Base-by-base conservation (phyloP, 352 stramenopile genomes). In the Phytophthora crassamura region DNA sequence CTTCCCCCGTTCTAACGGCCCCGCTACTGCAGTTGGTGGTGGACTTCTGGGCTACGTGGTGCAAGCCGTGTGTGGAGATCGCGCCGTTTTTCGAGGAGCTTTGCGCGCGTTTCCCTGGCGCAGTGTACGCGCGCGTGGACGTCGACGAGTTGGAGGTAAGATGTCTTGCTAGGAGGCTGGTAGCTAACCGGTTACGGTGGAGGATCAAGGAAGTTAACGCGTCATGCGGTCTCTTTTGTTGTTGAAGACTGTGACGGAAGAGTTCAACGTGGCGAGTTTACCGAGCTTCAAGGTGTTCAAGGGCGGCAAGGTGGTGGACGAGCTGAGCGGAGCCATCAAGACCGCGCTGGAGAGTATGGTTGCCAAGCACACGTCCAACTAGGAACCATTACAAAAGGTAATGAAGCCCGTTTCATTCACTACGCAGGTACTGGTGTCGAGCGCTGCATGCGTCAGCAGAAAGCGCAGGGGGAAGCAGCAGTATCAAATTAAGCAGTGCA, bases 241-340 rank as follows among this genome's bases (percentile, higher is more conserved):
- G 11, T 3, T 59, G 9, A 45, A 94, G 57, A 78, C 82, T n/a
- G 70, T 96, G 40, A 78, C 84, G 15, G 69, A 80, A 42, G 60
- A 70, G 34, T 91, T 78, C 58, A 82, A 84, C 6, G 88, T 98
- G 45, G 77, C 72, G 30, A 81, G 85, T 32, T 94, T 98, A 85
- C 95, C 94, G 10, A 98, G 91, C 20, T 98, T 98, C 72, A 93
- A 98, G 64, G 85, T 98, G 48, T 98, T 89, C 74, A 97, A 97
- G 72, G 63, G 77, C 28, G 91, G 91, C 48, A 81, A 80, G n/a
- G 94, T 90, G 54, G 86, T 98, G 4, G 86, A 97, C 36, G 80
- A 97, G 74, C 67, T 98, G 16, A 80, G 67, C 16, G 93, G 88
- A 45, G 90, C 90, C 36, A 91, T 91, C 57, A 71, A 76, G 51